Base-by-base conservation (phyloP, 2,329 filamentous ascomycete species). In the Colletotrichum lindemuthianum region DNA sequence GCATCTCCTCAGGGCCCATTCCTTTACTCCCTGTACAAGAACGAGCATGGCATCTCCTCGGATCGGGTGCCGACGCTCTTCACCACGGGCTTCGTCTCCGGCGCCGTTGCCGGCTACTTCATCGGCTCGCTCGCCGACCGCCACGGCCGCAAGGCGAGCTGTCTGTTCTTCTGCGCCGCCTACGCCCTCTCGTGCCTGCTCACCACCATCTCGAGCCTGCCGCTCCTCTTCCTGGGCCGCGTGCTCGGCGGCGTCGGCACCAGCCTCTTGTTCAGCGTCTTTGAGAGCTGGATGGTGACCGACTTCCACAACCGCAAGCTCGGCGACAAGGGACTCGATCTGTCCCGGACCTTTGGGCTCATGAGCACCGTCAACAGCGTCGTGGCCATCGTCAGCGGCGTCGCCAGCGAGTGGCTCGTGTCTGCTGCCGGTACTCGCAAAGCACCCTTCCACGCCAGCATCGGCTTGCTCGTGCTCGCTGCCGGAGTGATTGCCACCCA, bases 241-340 rank as follows among this genome's bases (percentile, higher is more conserved):
- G 72, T 84, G 1, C 77, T 87, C 4, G 85, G 84, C 24, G 86
- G 86, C 0, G 65, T 88, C 49, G 82, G 81, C 34, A 84, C 85
- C 39, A 86, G 84, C 33, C 72, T 88, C 44, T 77, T 88, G 36
- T 88, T 85, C 76, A 86, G 81, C 47, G 83, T 82, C 6, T 88
- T 88, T 67, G 86, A 89, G 72, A 85, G 83, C 69, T 89, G 86
- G 86, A 84, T 88, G 78, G 81, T 88, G 34, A 81, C 83, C 4
- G 84, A 86, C 67, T 86, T 82, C 66, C 79, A 83, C 64, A 75
- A 75, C 58, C 75, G 80, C 45, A 74, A 77, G 43, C 70, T 84
- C 36, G 77, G 77, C 34, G 73, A 77, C 10, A 73, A 71, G 24
- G 81, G 79, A 3, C 73, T 74, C 16, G 78, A 79, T 37, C 72